These are phyloP conservation scores for Kwoniella shandongensis DNA, from an alignment of 768 basidiomycete species.

Conservation along the genomic window DNA sequence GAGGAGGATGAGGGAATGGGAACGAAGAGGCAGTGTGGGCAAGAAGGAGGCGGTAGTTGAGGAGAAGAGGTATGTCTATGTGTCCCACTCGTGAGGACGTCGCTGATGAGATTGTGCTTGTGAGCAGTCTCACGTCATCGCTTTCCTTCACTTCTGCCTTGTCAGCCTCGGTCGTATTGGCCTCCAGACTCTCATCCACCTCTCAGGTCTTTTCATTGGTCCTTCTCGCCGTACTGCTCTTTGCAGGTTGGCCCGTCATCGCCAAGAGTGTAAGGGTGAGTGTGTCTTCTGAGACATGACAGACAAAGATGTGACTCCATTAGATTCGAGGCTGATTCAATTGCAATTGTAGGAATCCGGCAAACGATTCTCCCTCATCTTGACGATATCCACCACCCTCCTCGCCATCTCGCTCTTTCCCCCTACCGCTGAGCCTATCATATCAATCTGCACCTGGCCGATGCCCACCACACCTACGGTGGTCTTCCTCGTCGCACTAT, in stretches of 20 bases:
- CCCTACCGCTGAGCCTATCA: not conserved
- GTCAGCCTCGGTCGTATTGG: conserved; percentile 87
- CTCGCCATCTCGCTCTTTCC: conserved; percentile 38
- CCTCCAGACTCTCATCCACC: conserved; percentile 80
- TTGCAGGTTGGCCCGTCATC: conserved; percentile 46
- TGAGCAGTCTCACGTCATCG: conserved; percentile 53
- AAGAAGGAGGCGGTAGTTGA: conserved; percentile 14
- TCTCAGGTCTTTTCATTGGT: conserved; percentile 79
- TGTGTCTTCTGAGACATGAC: no score
- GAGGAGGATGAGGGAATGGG: conserved; percentile 10
- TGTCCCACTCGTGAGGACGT: not conserved
- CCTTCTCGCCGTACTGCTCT: conserved; percentile 37
- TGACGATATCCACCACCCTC: conserved; percentile 32
- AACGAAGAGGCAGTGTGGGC: conserved; percentile 17
- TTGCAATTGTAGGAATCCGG: conserved; percentile 31
- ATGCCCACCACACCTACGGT: conserved; percentile 19
- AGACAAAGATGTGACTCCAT: not conserved
- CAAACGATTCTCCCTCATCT: conserved; percentile 26
- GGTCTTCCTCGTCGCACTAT: conserved; percentile 21
- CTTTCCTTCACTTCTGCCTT: conserved; percentile 66
- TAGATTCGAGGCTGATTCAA: not conserved
- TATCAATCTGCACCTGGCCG: not conserved
- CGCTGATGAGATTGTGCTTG: no score
- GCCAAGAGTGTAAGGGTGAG: conserved; percentile 44
- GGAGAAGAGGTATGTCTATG: conserved; percentile 43